A percentile compares a stretch with the other conserved stretches of the same genome.
These are phyloP conservation scores for Cyclotella cryptica DNA, from an alignment of 108 stramenopile species.

Conservation along the genomic window DNA sequence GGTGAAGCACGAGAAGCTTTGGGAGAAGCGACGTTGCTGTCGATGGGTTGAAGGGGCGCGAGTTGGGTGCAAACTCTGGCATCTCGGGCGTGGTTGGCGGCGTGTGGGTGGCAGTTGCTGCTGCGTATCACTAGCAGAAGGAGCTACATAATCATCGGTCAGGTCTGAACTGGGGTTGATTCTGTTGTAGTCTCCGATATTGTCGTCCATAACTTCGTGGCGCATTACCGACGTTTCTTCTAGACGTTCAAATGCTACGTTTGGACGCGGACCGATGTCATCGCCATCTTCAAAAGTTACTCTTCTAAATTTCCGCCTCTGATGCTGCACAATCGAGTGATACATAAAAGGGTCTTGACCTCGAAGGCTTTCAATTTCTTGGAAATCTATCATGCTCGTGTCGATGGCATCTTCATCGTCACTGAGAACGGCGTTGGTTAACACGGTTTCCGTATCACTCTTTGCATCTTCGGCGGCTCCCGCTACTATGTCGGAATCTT, in stretches of 20 bases:
- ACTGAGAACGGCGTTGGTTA: not conserved
- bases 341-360: not conserved
- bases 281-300: not conserved
- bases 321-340: not conserved
- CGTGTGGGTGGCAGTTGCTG: not conserved
- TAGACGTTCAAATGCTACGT: not conserved
- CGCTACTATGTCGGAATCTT: no score
- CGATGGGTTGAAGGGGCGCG: not conserved
- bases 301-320: not conserved
- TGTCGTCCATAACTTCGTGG: no score
- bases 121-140: not conserved
- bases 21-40: not conserved
- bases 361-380: not conserved
- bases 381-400: not conserved
- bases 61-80: not conserved
- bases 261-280: not conserved
- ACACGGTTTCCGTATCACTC: no score
- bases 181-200: no score
- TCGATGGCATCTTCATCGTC: not conserved
- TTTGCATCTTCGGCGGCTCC: no score
- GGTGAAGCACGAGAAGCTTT: not conserved
- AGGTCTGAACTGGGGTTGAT: not conserved
- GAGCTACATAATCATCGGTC: not conserved
- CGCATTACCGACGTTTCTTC: not conserved
- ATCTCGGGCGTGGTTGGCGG: not conserved